Evolutionary conservation across 2,329 filamentous ascomycete genomes (phyloP).

Genomic region (Aspergillus brasiliensis): DNA sequence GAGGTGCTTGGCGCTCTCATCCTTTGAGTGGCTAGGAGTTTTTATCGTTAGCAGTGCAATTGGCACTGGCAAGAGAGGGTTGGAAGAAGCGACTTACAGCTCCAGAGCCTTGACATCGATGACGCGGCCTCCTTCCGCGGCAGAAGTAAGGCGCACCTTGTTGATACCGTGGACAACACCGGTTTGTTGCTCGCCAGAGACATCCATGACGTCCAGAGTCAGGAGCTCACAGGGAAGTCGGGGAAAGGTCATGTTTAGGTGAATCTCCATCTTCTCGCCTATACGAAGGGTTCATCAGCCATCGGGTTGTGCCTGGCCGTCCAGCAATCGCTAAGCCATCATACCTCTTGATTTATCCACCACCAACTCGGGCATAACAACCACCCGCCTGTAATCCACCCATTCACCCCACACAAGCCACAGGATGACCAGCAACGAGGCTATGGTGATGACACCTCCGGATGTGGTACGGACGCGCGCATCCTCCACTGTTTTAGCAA

Average conservation of each 20-base stretch:
- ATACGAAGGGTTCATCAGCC: slow-evolving; percentile 24
- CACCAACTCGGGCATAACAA: slow-evolving; percentile 87
- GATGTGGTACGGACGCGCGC: slow-evolving; percentile 93
- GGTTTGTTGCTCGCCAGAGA: slow-evolving; percentile 93
- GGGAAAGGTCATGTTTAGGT: slow-evolving; percentile 95
- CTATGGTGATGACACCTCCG: slow-evolving; percentile 90
- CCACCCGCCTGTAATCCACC: slow-evolving; percentile 83
- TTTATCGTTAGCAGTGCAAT: not conserved
- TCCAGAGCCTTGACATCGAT: slow-evolving; percentile 71
- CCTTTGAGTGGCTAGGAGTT: slow-evolving; percentile 61
- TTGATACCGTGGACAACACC: slow-evolving; percentile 89
- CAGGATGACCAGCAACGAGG: slow-evolving; percentile 82
- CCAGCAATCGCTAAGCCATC: slow-evolving; percentile 2
- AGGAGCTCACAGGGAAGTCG: slow-evolving; percentile 91
- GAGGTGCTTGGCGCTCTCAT: slow-evolving; percentile 73
- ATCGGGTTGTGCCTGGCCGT: not conserved
- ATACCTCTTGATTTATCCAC: slow-evolving; percentile 94
- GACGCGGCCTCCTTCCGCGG: slow-evolving; percentile 71
- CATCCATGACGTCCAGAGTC: slow-evolving; percentile 98
- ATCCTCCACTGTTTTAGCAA: slow-evolving; percentile 99
- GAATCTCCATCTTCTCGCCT: slow-evolving; percentile 99
- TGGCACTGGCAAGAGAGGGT: not conserved
- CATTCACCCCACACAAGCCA: slow-evolving; percentile 95
- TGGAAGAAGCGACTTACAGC: slow-evolving; percentile 57
- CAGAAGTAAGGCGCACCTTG: slow-evolving; percentile 79